Evolutionary conservation across 306 rosid genomes (phyloP), one percentile per base, ranked within the genome.

Genomic region (Ammopiptanthus mongolicus): DNA sequence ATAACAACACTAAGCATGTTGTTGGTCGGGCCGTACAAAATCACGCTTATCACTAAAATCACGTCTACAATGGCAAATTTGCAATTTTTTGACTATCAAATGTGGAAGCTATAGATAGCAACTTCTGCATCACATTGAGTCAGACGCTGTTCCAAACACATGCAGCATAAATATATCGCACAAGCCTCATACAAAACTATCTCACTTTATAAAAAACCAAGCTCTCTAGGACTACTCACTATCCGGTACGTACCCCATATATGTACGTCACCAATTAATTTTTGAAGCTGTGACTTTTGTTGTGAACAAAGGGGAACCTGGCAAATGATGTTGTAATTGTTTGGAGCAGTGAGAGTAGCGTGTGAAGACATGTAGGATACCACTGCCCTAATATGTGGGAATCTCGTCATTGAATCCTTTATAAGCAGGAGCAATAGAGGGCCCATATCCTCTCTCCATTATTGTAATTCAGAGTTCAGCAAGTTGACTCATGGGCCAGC

Each of bases 341-440:
- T 60, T 39, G 39, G 33, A 53, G 70, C 36, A 71, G n/a, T n/a
- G 39, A 23, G 71, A 6, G 68, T 8, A 39, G 62, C 7, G 39
- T 12, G 55, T 29, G 50, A 83, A 70, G 74, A 78, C 89, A 76
- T 73, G 86, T 85, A 77, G 87, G 89, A 86, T 76, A 71, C 73
- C 85, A 81, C 64, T 65, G n/a, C 51, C 70, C 66, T 36, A 65
- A 19, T 65, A 73, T 71, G 55, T 79, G 59, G 78, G 84, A 79
- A 79, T 84, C 79, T 86, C 84, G 84, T 86, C 77, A 88, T 84
- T 84, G 83, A 78, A 75, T 79, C 58, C 78, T 65, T 61, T 37
- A 47, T 22, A 65, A 76, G 71, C 28, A 18, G 29, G 41, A 76
- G 50, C 58, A 80, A 57, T 36, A 42, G 67, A 77, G 88, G 82